Evolutionary conservation across 2,329 filamentous ascomycete species (phyloP), one percentile per base, ranked within the genome.

Genomic region (Aspergillus viridinutans): DNA sequence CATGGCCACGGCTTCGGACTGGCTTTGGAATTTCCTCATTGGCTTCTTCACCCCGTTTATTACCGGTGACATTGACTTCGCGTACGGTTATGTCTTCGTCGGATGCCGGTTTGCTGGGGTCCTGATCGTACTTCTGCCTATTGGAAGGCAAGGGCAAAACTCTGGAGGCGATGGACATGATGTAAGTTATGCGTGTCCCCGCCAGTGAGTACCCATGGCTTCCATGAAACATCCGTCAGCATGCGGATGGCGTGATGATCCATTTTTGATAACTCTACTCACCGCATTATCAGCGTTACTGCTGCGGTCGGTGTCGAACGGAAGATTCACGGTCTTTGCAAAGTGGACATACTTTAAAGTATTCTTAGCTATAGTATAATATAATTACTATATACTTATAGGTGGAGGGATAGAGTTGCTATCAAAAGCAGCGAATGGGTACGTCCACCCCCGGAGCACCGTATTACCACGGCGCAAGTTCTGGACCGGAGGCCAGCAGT

Each of bases 1-100:
- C 88, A 1, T 77, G 8, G 87, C 88, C 10, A 90, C 88, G 3
- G 84, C 88, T 0, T 85, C 87, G 4, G 92, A 92, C 73, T 92
- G 89, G 89, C 67, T 75, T 8, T 89, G 85, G 85, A 88, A 90
- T 68, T 90, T 90, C 70, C 72, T 88, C 61, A 76, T 89, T 56
- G 82, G 83, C 0, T 92, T 92, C 78, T 90, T 91, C 77, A 90
- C 89, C 0, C 87, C 88, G 0, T 91, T 90, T 70, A 91, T 92
- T 68, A 89, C 86, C 0, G 76, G 79, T 0, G 82, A 83, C 3
- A 91, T 92, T 55, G 83, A 88, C 62, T 92, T 88, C 72, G 80
- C 80, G 1, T 90, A 90, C 65, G 89, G 89, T 1, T 90, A 90
- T 61, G 85, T 92, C 29, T 92, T 92, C 71, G 88, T 88, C 0